phyloP scores from a whole-genome alignment of 305 asterid species.

The Fraxinus xanthoxyloides region DNA sequence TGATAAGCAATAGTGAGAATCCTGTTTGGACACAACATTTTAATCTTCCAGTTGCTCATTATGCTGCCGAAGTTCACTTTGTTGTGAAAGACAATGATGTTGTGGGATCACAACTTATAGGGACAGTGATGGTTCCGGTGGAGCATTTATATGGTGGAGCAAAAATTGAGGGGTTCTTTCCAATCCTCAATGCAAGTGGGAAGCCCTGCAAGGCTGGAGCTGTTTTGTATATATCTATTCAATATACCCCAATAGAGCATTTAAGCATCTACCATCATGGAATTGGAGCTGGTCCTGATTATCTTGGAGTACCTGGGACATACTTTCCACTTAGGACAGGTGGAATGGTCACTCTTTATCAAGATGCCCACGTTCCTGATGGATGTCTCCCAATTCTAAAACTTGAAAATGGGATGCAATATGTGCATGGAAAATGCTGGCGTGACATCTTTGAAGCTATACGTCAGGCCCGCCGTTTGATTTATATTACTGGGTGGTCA shows the following conservation, averaged over 20 bases:
- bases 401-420: constrained; percentile 72
- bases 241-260: constrained; percentile 69
- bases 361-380: constrained; percentile 97
- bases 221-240: constrained; percentile 65
- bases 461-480: constrained; percentile 72
- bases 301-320: constrained; percentile 77
- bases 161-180: constrained; percentile 66
- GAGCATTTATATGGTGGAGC: constrained; percentile 77
- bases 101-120: constrained; percentile 92
- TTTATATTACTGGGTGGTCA: constrained; percentile 98
- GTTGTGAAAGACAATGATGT: constrained; percentile 87
- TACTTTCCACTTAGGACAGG: constrained; percentile 95
- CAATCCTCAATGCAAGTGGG: constrained; percentile 69
- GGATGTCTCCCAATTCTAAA: constrained; percentile 68
- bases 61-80: constrained; percentile 76
- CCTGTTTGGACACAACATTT: constrained; percentile 95
- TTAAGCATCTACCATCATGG: constrained; percentile 72
- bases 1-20: constrained; percentile 72
- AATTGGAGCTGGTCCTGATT: constrained; percentile 89
- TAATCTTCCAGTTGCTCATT: constrained; percentile 83
- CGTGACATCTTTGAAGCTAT: constrained; percentile 80
- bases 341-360: constrained; percentile 83
- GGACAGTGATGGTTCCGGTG: constrained; percentile 74
- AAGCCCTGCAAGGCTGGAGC: constrained; percentile 88
- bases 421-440: constrained; percentile 93